Base-by-base conservation (phyloP, 1,284 basidiomycete genomes). In the Limonomyces culmigenus region DNA sequence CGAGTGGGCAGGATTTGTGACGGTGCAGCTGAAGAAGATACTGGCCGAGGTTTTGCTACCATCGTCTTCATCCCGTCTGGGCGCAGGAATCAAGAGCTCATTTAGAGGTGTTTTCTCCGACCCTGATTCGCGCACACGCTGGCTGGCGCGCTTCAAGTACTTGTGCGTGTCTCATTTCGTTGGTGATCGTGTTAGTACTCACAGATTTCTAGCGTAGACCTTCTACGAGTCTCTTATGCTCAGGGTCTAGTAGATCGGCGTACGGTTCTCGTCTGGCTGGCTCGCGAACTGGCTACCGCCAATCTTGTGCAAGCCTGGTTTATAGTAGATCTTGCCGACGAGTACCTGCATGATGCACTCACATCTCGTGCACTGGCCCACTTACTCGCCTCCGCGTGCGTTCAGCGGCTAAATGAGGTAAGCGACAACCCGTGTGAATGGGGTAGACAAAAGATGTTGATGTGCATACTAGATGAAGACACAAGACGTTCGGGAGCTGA, bases 21-120 rank as follows among this genome's bases (percentile, higher is more conserved):
- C 81, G 1, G 68, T 77, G n/a, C 91, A 91, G 55, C 60, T 98
- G 50, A 80, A 83, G 54, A 91, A 87, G 46, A 89, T 93, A 51
- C 63, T 98, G 2, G 63, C 62, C 10, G 88, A 95, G 37, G 81
- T 97, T 37, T 69, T 73, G 3, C 58, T 92, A 12, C 88, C 88
- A n/a, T n/a, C n/a, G 0, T 79, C 72, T 46, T 71, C 77, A n/a
- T 72, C 77, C 14, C 64, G 79, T 29, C 65, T 68, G 10, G 74
- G 74, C 4, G 53, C 84, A 38, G 81, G 77, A 45, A 78, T 83
- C 47, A 86, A 85, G 49, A 74, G 75, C 43, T 75, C 73, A 0
- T 81, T 83, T 53, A 80, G 76, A 48, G 74, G 78, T 6, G 76
- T 87, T 10, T 58, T 87, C 10, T 66, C 73, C 1, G 80, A 86